These are phyloP conservation scores for Pyrus bretschneideri DNA, from an alignment of 306 rosid species.

Conservation along the genomic window DNA sequence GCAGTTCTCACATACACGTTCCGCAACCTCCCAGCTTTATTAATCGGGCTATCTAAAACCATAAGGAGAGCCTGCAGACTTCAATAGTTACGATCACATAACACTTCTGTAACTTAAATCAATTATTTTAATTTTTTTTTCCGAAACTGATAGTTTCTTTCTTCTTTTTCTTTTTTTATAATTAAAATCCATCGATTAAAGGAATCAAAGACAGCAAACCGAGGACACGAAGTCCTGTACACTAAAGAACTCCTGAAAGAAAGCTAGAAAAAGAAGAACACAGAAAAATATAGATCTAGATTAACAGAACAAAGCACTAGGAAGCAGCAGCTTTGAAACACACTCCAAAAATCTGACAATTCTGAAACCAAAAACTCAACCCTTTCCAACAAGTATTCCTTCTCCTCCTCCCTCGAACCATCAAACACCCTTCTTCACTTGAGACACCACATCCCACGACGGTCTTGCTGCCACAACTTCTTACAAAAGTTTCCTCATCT, in stretches of 20 bases:
- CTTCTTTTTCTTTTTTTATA: too few relatives aligned
- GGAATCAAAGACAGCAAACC: not conserved
- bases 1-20: conserved; percentile 76
- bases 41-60: conserved; percentile 76
- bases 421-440: not conserved
- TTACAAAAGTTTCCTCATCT: not conserved
- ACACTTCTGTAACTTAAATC: not conserved
- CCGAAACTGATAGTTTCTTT: too few relatives aligned
- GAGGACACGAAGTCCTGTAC: not conserved
- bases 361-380: not conserved
- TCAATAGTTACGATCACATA: not conserved
- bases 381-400: not conserved
- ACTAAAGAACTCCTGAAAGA: not conserved
- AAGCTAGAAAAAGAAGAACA: not conserved
- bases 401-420: not conserved
- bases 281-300: not conserved
- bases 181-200: not conserved
- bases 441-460: not conserved
- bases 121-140: not conserved
- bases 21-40: conserved; percentile 75
- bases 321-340: not conserved
- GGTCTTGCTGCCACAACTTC: not conserved
- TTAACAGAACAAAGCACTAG: not conserved
- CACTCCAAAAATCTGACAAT: not conserved
- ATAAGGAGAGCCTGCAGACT: conserved; percentile 61